phyloP scores from a whole-genome alignment of 2,329 filamentous ascomycete species.

The Penicillium hesseltinei region DNA sequence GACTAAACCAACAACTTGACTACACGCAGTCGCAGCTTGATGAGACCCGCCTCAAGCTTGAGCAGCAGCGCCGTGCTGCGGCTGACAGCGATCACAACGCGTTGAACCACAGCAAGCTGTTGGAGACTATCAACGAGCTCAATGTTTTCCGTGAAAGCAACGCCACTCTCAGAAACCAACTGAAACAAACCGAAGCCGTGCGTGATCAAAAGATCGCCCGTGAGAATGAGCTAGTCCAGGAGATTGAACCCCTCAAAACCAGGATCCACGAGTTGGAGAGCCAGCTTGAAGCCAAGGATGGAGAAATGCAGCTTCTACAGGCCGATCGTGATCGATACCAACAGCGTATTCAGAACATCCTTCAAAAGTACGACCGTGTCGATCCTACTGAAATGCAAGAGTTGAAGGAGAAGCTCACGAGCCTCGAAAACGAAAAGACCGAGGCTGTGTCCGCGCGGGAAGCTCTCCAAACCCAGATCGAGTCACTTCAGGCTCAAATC shows the following conservation, averaged over 20 bases:
- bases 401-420: slow-evolving; percentile 73
- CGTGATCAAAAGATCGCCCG: slow-evolving; percentile 71
- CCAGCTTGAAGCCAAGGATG: slow-evolving; percentile 75
- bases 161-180: slow-evolving; percentile 82
- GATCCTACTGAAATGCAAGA: slow-evolving; percentile 91
- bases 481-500: slow-evolving; percentile 53
- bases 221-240: slow-evolving; percentile 69
- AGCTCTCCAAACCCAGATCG: slow-evolving; percentile 55
- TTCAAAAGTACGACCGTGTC: slow-evolving; percentile 92
- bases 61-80: slow-evolving; percentile 78
- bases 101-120: slow-evolving; percentile 81
- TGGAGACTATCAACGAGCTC: slow-evolving; percentile 92
- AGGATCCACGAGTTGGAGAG: slow-evolving; percentile 80
- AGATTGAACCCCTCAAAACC: slow-evolving; percentile 78
- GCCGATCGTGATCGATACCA: slow-evolving; percentile 94
- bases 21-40: slow-evolving; percentile 86
- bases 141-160: slow-evolving; percentile 96
- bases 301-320: slow-evolving; percentile 83
- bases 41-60: slow-evolving; percentile 80
- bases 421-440: slow-evolving; percentile 64
- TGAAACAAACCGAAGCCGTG: slow-evolving; percentile 72
- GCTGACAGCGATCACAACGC: slow-evolving; percentile 71
- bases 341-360: slow-evolving; percentile 90
- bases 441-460: slow-evolving; percentile 61
- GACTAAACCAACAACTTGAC: slow-evolving; percentile 84